Evolutionary conservation across 2,329 filamentous ascomycete species (phyloP).

Genomic region (Malbranchea cinnamomea): DNA sequence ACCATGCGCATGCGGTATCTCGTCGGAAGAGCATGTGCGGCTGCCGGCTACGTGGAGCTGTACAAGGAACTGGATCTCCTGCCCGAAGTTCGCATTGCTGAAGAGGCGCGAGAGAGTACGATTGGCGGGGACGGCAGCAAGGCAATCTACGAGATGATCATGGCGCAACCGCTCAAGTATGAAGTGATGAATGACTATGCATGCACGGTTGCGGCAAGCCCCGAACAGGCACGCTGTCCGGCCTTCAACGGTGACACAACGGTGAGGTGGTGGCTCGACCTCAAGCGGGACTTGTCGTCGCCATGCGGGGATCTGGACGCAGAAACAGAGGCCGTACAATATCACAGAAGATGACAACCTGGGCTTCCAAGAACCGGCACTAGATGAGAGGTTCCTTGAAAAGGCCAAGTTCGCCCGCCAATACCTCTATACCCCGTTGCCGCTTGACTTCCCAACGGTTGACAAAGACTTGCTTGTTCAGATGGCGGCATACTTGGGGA

Average conservation of each 20-base stretch:
- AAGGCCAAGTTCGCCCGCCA: slow-evolving; percentile 12
- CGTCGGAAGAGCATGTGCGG: slow-evolving; percentile 27
- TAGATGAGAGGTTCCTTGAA: slow-evolving; percentile 6
- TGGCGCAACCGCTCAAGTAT: slow-evolving; percentile 15
- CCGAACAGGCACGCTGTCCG: slow-evolving; percentile 1
- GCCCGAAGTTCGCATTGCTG: slow-evolving; percentile 26
- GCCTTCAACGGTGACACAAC: slow-evolving; percentile 22
- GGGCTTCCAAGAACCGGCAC: slow-evolving; percentile 17
- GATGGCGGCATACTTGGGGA: slow-evolving; percentile 26
- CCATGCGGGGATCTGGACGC: too few relatives aligned
- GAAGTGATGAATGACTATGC: slow-evolving; percentile 26
- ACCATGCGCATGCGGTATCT: slow-evolving; percentile 24
- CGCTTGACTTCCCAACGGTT: slow-evolving; percentile 20
- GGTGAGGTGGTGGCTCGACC: slow-evolving; percentile 14
- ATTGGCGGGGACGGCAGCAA: slow-evolving; percentile 8
- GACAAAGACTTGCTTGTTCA: slow-evolving; percentile 27
- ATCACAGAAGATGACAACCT: slow-evolving; percentile 4
- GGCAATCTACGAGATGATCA: slow-evolving; percentile 20
- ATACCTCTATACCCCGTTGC: slow-evolving; percentile 19
- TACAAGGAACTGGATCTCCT: slow-evolving; percentile 24
- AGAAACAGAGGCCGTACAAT: too few relatives aligned
- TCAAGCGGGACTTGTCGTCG: too few relatives aligned
- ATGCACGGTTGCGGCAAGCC: slow-evolving; percentile 11
- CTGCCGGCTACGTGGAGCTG: slow-evolving; percentile 22
- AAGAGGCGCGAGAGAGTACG: slow-evolving; percentile 25